Percentiles rank a stretch among this genome's conserved stretches.
Conservation (phyloP, 129 eudicot species). For the Tanacetum coccineum region DNA sequence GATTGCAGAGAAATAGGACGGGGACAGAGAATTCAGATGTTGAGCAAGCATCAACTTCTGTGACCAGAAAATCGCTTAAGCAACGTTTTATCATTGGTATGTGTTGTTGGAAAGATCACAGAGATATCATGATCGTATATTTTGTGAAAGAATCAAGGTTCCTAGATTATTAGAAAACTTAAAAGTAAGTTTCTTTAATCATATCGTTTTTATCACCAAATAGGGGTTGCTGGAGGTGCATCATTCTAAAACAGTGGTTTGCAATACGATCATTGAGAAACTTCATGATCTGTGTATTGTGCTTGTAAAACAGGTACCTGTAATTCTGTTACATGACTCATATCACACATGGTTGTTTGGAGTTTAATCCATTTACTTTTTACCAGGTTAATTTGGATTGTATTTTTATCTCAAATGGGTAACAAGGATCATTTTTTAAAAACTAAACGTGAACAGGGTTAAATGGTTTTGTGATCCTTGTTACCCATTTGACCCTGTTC, state of each 20-base stretch:
- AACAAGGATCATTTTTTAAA: no score
- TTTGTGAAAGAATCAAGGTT: neutral
- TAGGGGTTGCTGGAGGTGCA: slow-evolving; percentile 96
- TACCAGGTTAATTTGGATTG: no score
- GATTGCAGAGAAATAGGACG: slow-evolving; percentile 61
- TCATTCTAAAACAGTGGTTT: slow-evolving; percentile 86
- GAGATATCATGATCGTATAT: neutral
- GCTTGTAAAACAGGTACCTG: slow-evolving; percentile 79
- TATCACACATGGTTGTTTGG: no score
- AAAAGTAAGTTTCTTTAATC: neutral
- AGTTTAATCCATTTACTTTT: no score
- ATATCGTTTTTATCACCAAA: neutral
- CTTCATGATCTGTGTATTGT: slow-evolving; percentile 95
- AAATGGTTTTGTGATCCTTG: no score
- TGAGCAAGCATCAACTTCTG: slow-evolving; percentile 51
- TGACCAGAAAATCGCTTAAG: slow-evolving; percentile 47
- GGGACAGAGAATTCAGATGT: slow-evolving; percentile 37
- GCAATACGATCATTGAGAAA: slow-evolving; percentile 90
- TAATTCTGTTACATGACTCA: neutral
- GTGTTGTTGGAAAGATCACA: slow-evolving; percentile 16
- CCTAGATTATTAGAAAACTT: neutral
- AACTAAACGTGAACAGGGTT: no score
- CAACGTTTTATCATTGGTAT: slow-evolving; percentile 86
- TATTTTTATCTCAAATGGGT: no score
- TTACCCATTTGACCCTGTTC: no score